Evolutionary conservation across 257 asterid genomes (phyloP).

Genomic region (Solanum megistacrolobum): DNA sequence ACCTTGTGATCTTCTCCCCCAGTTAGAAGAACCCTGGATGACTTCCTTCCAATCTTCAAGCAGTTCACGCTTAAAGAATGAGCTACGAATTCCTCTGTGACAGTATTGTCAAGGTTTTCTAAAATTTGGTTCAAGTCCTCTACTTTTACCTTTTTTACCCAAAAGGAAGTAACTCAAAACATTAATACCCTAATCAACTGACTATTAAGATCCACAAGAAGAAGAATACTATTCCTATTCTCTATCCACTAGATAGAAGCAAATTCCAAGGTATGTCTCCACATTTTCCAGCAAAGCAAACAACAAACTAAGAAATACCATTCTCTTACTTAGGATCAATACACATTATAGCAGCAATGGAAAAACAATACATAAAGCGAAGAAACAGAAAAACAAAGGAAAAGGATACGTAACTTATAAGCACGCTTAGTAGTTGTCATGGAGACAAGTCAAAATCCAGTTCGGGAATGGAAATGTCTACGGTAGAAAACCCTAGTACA

Average conservation of each 20-base stretch:
- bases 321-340: neutral
- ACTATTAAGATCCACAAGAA: neutral
- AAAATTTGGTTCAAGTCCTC: neutral
- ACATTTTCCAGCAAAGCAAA: neutral
- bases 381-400: neutral
- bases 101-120: conserved; percentile 50
- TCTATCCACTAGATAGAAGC: neutral
- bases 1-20: conserved; percentile 99
- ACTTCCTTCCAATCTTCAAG: conserved; percentile 91
- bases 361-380: neutral
- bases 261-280: neutral
- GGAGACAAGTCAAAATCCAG: conserved; percentile 3
- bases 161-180: neutral
- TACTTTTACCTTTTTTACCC: neutral
- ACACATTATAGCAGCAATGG: neutral
- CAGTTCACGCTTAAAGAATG: conserved; percentile 94
- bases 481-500: neutral
- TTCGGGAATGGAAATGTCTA: neutral
- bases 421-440: conserved; percentile 90
- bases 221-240: neutral
- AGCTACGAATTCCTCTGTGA: conserved; percentile 94
- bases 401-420: conserved; percentile 98
- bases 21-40: conserved; percentile 91
- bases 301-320: neutral
- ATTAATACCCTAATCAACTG: neutral